Conservation (phyloP, 1,139 yeast genomes). For the Candida tropicalis region DNA sequence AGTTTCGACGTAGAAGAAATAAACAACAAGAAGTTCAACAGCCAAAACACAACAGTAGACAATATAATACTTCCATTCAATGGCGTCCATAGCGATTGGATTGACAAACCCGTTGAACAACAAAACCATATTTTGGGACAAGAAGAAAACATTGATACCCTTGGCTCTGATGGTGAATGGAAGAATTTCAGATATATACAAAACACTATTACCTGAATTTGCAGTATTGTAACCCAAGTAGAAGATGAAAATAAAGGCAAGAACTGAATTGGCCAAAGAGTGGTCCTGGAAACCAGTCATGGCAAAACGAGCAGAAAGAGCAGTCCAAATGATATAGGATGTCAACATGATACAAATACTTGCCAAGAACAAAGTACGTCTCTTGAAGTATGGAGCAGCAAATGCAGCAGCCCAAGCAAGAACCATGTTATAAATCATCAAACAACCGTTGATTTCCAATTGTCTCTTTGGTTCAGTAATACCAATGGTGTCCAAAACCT, state of each 20-base stretch:
- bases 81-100: slow-evolving; percentile 61
- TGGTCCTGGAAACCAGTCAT: slow-evolving; percentile 35
- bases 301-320: slow-evolving; percentile 39
- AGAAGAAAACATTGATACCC: slow-evolving; percentile 38
- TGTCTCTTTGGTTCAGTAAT: slow-evolving; percentile 46
- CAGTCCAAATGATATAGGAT: slow-evolving; percentile 42
- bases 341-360: slow-evolving; percentile 39
- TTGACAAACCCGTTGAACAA: slow-evolving; percentile 49
- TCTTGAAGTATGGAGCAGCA: slow-evolving; percentile 32
- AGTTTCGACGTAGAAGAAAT: slow-evolving; percentile 52
- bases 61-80: slow-evolving; percentile 63
- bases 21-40: slow-evolving; percentile 39
- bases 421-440: slow-evolving; percentile 45
- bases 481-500: slow-evolving; percentile 52
- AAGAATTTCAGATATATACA: slow-evolving; percentile 43
- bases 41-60: slow-evolving; percentile 48
- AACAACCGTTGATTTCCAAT: slow-evolving; percentile 48
- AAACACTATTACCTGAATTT: slow-evolving; percentile 41
- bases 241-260: slow-evolving; percentile 49
- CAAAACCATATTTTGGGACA: slow-evolving; percentile 27
- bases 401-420: slow-evolving; percentile 34
- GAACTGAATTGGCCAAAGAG: slow-evolving; percentile 44
- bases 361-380: slow-evolving; percentile 49
- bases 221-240: slow-evolving; percentile 41
- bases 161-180: slow-evolving; percentile 50